Percentiles rank a stretch among this genome's conserved stretches.
Conservation (phyloP, 208 protist genomes). For the Porcisia hertigi region DNA sequence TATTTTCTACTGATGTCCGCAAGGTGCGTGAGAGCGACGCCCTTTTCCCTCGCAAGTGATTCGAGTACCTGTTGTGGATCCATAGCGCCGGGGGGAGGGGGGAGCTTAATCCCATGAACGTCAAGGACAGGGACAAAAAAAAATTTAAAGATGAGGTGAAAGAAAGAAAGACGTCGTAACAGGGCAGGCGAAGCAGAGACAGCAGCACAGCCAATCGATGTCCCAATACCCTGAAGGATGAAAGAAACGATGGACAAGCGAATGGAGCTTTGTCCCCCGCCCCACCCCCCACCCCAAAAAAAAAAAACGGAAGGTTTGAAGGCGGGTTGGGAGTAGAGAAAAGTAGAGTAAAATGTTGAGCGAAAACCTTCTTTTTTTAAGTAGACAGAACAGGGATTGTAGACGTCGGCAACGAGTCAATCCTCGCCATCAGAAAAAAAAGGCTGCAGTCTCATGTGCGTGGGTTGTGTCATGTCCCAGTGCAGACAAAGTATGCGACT, state of each 20-base stretch:
- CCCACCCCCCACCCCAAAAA: too few species aligned
- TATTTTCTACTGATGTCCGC: slow-evolving; percentile 30
- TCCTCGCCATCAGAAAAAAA: neutral
- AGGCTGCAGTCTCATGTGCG: neutral
- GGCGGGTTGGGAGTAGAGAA: neutral
- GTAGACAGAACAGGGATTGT: neutral
- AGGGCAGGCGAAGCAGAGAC: neutral
- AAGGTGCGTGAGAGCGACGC: slow-evolving; percentile 52
- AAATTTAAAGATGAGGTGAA: neutral
- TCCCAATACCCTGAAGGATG: neutral
- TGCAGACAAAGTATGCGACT: neutral
- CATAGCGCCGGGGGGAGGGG: slow-evolving; percentile 34
- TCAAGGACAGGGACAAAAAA: neutral
- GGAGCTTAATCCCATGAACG: neutral
- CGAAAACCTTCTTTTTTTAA: neutral
- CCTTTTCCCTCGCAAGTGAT: slow-evolving; percentile 46
- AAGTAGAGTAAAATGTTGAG: neutral
- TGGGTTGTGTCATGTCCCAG: neutral
- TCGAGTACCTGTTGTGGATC: slow-evolving; percentile 60
- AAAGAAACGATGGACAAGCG: neutral
- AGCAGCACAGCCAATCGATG: neutral
- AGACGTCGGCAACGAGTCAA: neutral
- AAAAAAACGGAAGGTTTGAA: too few species aligned
- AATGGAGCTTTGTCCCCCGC: neutral
- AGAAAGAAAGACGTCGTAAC: neutral